Evolutionary conservation across 202 grass and related monocot genomes (phyloP), one percentile per base, ranked within the genome.

Genomic region (Schoenoplectus triqueter): DNA sequence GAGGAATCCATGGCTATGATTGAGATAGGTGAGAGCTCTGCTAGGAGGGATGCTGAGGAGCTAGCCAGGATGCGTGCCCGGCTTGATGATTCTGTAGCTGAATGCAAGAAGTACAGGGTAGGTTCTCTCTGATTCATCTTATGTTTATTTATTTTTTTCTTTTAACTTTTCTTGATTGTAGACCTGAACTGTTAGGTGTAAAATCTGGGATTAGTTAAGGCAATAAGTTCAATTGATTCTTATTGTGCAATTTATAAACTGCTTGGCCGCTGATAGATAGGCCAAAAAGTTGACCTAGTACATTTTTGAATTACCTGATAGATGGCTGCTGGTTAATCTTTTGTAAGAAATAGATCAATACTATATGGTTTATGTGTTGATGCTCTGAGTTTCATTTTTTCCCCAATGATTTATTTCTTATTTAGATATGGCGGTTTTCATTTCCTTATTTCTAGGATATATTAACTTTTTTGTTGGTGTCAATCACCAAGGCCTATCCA

Each of bases 101-200:
- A 99, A 86, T 93, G 90, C 87, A 89, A 84, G 80, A 99, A 94
- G 85, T 91, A 94, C 80, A 88, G 90, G 96, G 96, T 99, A 73
- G 47, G 64, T 45, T 80, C 2, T 51, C 14, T 66, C 15, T 59
- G 15, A 77, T 69, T 45, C 15, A 40, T 68, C 66, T 82, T 63
- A 10, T 78, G 51, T 84, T 83, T 74, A 15, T n/a, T 47, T 84
- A 76, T 31, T 68, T 75, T 48, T 76, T 22, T 75, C 0, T 45
- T 15, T 56, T 45, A n/a, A 60, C 15, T 61, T 6, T 61, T 78
- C 22, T 60, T 78, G 55, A 13, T 18, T 18, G 14, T 56, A 5
- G 2, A 56, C 55, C 45, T 56, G 47, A 76, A 76, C 10, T 39
- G 73, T 76, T 56, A 20, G 15, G 69, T 72, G 50, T 31, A 55